Conservation (phyloP, 1,284 basidiomycete genomes). For the Hemileia vastatrix region DNA sequence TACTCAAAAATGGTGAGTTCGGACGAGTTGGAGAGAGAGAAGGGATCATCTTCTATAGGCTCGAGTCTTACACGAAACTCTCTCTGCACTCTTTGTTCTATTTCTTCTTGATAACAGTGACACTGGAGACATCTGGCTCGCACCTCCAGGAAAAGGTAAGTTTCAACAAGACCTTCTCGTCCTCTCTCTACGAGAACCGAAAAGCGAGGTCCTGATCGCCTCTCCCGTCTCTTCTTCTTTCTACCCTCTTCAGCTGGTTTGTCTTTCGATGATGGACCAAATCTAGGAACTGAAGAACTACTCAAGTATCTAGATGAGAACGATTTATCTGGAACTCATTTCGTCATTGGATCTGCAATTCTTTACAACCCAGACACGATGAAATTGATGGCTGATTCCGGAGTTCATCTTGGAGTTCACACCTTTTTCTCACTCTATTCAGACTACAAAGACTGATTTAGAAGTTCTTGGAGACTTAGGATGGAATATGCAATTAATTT, state of each 20-base stretch:
- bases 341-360: slow-evolving; percentile 36
- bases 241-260: neutral
- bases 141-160: slow-evolving; percentile 20
- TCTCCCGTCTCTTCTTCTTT: too few relatives aligned
- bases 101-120: slow-evolving; percentile 12
- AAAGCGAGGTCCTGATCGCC: too few relatives aligned
- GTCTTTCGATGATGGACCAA: slow-evolving; percentile 34
- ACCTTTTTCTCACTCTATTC: slow-evolving; percentile 37
- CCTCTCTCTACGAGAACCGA: too few relatives aligned
- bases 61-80: too few relatives aligned
- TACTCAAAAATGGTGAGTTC: slow-evolving; percentile 26
- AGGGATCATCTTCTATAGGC: too few relatives aligned
- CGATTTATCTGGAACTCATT: slow-evolving; percentile 32
- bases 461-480: slow-evolving; percentile 37
- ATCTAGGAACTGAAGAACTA: slow-evolving; percentile 28
- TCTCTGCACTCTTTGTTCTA: too few relatives aligned
- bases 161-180: too few relatives aligned
- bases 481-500: slow-evolving; percentile 41
- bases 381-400: slow-evolving; percentile 30
- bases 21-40: too few relatives aligned
- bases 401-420: slow-evolving; percentile 35
- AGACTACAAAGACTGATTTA: slow-evolving; percentile 35
- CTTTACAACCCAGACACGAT: slow-evolving; percentile 32
- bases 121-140: slow-evolving; percentile 34
- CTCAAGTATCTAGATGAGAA: slow-evolving; percentile 30